Evolutionary conservation across 139 green algal species (phyloP).

Genomic region (Nannochloris sp.): DNA sequence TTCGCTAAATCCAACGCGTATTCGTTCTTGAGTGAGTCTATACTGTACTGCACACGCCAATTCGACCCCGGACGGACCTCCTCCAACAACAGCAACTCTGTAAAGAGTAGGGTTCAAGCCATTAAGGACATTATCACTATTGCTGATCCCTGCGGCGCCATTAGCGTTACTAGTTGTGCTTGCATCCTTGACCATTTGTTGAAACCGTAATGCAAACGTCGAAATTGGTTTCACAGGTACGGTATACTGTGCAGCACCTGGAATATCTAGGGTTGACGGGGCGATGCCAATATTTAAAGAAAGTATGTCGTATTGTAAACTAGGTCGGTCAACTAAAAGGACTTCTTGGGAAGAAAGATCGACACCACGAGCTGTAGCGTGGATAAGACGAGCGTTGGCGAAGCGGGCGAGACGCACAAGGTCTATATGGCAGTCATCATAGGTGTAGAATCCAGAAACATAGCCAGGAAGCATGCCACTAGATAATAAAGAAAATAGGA

Average conservation of each 20-base stretch:
- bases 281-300: conserved; percentile 91
- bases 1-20: too few relatives aligned
- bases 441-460: conserved; percentile 83
- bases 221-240: conserved; percentile 91
- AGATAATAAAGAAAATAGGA: background rate
- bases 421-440: conserved; percentile 93
- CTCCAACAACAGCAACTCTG: conserved; percentile 78
- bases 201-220: conserved; percentile 27
- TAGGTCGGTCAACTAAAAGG: conserved; percentile 46
- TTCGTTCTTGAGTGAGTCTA: conserved; percentile 9
- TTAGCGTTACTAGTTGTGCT: background rate
- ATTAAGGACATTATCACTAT: too few relatives aligned
- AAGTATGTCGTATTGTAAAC: conserved; percentile 80
- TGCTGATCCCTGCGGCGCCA: too few relatives aligned
- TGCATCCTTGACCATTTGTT: background rate
- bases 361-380: conserved; percentile 56
- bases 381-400: conserved; percentile 65
- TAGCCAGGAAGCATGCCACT: conserved; percentile 96
- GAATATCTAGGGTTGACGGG: conserved; percentile 42
- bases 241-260: conserved; percentile 55
- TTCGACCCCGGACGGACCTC: conserved; percentile 85
- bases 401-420: conserved; percentile 62
- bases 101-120: too few relatives aligned
- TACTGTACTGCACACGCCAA: conserved; percentile 68
- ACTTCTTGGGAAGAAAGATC: conserved; percentile 47